Conservation (phyloP, 768 basidiomycete genomes). For the Fomitopsis pulvina region DNA sequence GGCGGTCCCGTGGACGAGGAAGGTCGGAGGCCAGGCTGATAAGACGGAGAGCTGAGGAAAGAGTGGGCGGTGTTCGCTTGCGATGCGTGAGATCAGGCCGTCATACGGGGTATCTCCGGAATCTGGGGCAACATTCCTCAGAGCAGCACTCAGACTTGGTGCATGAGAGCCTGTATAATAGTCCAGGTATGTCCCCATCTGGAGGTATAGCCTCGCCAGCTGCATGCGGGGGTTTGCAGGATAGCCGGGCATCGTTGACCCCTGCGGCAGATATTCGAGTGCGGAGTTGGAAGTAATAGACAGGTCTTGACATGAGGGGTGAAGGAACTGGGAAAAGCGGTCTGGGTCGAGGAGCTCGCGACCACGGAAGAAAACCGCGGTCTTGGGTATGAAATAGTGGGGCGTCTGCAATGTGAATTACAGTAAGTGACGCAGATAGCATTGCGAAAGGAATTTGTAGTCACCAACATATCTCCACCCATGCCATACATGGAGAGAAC, state of each 20-base stretch:
- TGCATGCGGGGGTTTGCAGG: slow-evolving; percentile 60
- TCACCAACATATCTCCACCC: slow-evolving; percentile 51
- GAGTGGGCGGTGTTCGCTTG: slow-evolving; percentile 26
- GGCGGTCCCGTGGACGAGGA: slow-evolving; percentile 40
- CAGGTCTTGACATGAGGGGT: slow-evolving; percentile 31
- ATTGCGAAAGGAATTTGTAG: no score
- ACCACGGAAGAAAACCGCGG: slow-evolving; percentile 44
- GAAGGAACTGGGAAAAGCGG: slow-evolving; percentile 39
- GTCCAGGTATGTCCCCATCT: slow-evolving; percentile 51
- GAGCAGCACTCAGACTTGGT: slow-evolving; percentile 39
- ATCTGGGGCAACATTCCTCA: slow-evolving; percentile 24
- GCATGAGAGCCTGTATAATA: slow-evolving; percentile 43
- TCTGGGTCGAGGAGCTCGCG: slow-evolving; percentile 47
- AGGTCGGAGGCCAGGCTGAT: slow-evolving; percentile 35
- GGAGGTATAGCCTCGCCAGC: slow-evolving; percentile 49
- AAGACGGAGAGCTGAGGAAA: slow-evolving; percentile 41
- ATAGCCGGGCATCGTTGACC: slow-evolving; percentile 45
- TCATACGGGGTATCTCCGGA: neutral
- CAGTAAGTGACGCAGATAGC: neutral
- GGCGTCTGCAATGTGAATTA: slow-evolving; percentile 32
- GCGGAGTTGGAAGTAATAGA: slow-evolving; percentile 34
- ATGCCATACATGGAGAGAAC: slow-evolving; percentile 55
- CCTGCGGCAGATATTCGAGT: slow-evolving; percentile 38
- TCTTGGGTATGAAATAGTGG: slow-evolving; percentile 45
- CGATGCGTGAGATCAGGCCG: slow-evolving; percentile 15